phyloP scores from a whole-genome alignment of 441 rosid species.

The Erysimum pusillum region DNA sequence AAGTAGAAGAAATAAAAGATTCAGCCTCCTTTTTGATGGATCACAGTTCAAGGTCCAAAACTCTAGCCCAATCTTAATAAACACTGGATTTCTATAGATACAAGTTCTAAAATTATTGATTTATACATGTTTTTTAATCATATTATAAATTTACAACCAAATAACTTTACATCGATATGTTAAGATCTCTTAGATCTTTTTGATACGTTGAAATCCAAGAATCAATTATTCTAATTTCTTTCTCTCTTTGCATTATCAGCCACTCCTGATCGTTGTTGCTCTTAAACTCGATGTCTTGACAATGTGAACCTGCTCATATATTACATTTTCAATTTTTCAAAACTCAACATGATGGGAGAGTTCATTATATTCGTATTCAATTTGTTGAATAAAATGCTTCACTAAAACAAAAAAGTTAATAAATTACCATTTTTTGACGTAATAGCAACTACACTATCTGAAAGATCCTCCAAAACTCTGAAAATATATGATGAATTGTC shows the following conservation, averaged over 20 bases:
- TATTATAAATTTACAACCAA: not conserved
- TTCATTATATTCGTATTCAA: not conserved
- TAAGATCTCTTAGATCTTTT: constrained; percentile 50
- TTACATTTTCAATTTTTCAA: not conserved
- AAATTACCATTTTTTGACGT: constrained; percentile 53
- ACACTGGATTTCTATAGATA: too few species aligned
- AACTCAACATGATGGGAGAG: not conserved
- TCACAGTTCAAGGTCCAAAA: not conserved
- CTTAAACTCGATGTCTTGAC: constrained; percentile 60
- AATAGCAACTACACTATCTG: constrained; percentile 61
- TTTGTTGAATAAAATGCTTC: not conserved
- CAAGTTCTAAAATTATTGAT: too few species aligned
- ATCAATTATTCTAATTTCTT: constrained; percentile 57
- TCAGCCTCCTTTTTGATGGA: not conserved
- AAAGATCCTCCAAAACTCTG: constrained; percentile 70
- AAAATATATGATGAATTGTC: not conserved
- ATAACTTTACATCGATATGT: constrained; percentile 19
- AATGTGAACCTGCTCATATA: constrained; percentile 66
- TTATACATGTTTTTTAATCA: too few species aligned
- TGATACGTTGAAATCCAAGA: constrained; percentile 63
- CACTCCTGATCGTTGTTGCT: constrained; percentile 62
- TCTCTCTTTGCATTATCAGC: constrained; percentile 61
- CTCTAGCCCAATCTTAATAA: not conserved
- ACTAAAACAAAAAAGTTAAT: not conserved
- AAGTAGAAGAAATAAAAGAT: too few species aligned